A percentile compares a stretch with the other conserved stretches of the same genome.
Evolutionary conservation across 805 yeast genomes (phyloP).

Genomic region (Candida germanica): DNA sequence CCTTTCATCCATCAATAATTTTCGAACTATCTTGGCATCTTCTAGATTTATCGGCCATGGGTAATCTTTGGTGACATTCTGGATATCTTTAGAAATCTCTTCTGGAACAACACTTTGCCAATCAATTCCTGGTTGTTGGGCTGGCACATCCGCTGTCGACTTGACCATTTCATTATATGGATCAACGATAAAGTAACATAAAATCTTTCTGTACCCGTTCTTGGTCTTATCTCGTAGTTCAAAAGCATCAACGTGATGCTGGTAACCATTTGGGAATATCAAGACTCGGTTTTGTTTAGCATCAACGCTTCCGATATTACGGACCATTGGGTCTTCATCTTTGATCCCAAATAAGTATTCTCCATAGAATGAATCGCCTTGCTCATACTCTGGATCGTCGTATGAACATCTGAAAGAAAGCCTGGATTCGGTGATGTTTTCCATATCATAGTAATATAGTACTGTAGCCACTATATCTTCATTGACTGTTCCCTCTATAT

Average conservation of each 20-base stretch:
- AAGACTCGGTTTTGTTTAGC: constrained; percentile 25
- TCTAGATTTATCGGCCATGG: constrained; percentile 18
- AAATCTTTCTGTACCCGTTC: constrained; percentile 35
- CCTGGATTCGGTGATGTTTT: constrained; percentile 33
- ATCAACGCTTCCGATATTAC: constrained; percentile 23
- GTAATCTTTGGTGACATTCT: background rate
- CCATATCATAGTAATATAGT: constrained; percentile 37
- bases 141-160: constrained; percentile 32
- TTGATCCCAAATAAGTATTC: constrained; percentile 23
- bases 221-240: constrained; percentile 31
- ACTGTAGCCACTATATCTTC: constrained; percentile 42
- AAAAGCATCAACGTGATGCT: constrained; percentile 39
- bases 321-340: constrained; percentile 25
- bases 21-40: constrained; percentile 25
- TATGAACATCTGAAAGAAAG: constrained; percentile 26
- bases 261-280: constrained; percentile 38
- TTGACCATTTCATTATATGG: constrained; percentile 27
- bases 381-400: constrained; percentile 33
- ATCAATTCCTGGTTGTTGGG: constrained; percentile 25
- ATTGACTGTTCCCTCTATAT: constrained; percentile 38
- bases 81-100: background rate
- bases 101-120: constrained; percentile 22
- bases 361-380: constrained; percentile 25
- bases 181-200: constrained; percentile 39
- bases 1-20: constrained; percentile 31